Conservation (phyloP, 2,329 filamentous ascomycete species). For the Aspergillus fumigatiaffinis region DNA sequence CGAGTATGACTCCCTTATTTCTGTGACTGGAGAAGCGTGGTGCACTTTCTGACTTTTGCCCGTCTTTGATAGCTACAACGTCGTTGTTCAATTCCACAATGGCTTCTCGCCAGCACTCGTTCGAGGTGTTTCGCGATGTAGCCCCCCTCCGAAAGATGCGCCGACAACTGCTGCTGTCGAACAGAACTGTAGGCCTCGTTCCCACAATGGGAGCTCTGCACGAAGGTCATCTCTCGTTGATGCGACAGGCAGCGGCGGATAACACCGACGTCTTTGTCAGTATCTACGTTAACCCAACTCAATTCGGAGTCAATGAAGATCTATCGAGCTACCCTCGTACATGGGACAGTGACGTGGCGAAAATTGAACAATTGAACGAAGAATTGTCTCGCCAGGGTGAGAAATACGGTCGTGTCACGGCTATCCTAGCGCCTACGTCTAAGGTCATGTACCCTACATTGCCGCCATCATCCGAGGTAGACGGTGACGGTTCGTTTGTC, state of each 20-base stretch:
- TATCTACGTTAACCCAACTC: slow-evolving; percentile 94
- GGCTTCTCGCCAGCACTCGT: slow-evolving; percentile 23
- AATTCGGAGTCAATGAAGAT: slow-evolving; percentile 89
- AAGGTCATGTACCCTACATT: slow-evolving; percentile 83
- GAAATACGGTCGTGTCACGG: slow-evolving; percentile 63
- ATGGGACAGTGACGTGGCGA: slow-evolving; percentile 71
- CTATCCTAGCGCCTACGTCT: slow-evolving; percentile 82
- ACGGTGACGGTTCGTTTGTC: slow-evolving; percentile 82
- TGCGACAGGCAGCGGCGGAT: slow-evolving; percentile 76
- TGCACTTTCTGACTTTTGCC: slow-evolving; percentile 10
- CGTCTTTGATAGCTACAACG: slow-evolving; percentile 16
- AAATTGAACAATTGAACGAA: slow-evolving; percentile 64
- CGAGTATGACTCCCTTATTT: slow-evolving; percentile 19
- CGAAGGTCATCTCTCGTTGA: slow-evolving; percentile 79
- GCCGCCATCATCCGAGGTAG: slow-evolving; percentile 65
- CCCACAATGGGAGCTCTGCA: slow-evolving; percentile 99
- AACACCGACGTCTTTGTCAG: slow-evolving; percentile 85
- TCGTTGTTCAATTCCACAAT: slow-evolving; percentile 18
- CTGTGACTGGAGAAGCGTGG: background rate
- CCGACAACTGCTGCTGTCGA: slow-evolving; percentile 59
- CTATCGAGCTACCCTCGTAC: slow-evolving; percentile 85
- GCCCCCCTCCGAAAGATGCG: slow-evolving; percentile 67
- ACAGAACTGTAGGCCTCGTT: slow-evolving; percentile 77
- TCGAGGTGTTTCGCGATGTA: slow-evolving; percentile 68
- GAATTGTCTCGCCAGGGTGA: slow-evolving; percentile 62